Evolutionary conservation across 179 eudicot genomes (phyloP), one percentile per base, ranked within the genome.

Genomic region (Sideroxylon spinosum): DNA sequence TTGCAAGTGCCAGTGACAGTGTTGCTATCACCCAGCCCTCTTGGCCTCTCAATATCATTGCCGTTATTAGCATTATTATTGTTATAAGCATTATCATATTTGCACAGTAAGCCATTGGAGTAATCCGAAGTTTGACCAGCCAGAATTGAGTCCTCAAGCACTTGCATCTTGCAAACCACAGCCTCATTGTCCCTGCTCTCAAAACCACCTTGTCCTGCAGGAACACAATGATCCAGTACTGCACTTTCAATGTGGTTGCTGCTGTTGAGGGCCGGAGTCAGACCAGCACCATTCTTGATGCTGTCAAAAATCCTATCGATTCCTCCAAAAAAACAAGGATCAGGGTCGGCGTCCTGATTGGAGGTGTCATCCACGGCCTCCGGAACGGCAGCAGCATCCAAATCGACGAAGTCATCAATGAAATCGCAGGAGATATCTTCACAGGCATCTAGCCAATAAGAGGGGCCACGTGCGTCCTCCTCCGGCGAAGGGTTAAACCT

Each of bases 361-460:
- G 76, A 32, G 53, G 66, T 37, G 59, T 11, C 66, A 25, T 32
- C 64, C 23, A 29, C 26, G 20, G 55, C 5, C 66, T 72, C 80
- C 6, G 76, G 81, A 37, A 81, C 68, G 26, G 82, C 81, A 28
- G 64, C 32, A 1, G 64, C 83, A 25, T 66, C 79, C 20, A 76
- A 76, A 76, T 77, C 81, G 7, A 80, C 79, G 59, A 87, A 87
- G 79, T 83, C 91, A 19, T 78, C 86, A 9, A 89, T 77, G 52
- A 86, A 78, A 74, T 89, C 86, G 68, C 90, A 85, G 5, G 89
- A 87, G 6, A 90, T 85, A 26, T 91, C 97, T 84, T 95, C 98
- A 74, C 95, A 91, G 9, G 99, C 98, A 68, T 95, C 98, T 7
- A 93, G 84, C 99, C 99, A 95, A 78, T 93, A 95, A 44, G 87